Evolutionary conservation across 169 alveolate genomes (phyloP).

Genomic region (Cryptosporidium ubiquitum): DNA sequence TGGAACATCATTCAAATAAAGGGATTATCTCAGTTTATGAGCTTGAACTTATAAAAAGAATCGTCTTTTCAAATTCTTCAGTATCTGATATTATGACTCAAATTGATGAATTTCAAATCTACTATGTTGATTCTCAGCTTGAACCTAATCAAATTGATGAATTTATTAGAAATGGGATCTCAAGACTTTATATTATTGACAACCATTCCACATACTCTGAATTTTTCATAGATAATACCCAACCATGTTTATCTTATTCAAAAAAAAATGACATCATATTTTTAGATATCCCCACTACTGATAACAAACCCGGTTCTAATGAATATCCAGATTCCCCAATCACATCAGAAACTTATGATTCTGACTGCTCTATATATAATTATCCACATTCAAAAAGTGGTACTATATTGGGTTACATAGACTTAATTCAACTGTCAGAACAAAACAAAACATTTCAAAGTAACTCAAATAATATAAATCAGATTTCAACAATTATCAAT

Average conservation of each 20-base stretch:
- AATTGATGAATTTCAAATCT: conserved; percentile 14
- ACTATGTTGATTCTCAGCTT: conserved; percentile 3
- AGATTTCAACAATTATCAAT: conserved; percentile 24
- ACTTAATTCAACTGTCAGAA: not conserved
- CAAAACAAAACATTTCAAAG: not conserved
- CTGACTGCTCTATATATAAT: not conserved
- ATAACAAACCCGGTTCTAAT: not conserved
- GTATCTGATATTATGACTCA: conserved; percentile 30
- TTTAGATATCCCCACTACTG: conserved; percentile 9
- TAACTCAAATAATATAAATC: not conserved
- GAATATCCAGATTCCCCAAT: conserved; percentile 17
- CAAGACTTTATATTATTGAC: conserved; percentile 22
- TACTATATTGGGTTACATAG: conserved; percentile 39
- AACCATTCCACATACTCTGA: not conserved
- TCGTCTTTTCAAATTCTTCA: conserved; percentile 6
- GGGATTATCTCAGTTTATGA: conserved; percentile 13
- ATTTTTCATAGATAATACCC: not conserved
- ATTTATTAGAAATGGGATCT: conserved; percentile 14
- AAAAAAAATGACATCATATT: conserved; percentile 15
- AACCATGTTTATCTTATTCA: not conserved
- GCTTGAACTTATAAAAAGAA: conserved; percentile 8
- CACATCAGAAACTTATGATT: conserved; percentile 41
- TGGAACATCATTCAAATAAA: conserved; percentile 35
- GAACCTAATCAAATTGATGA: not conserved
- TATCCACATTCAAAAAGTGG: not conserved